These are phyloP conservation scores for Yamadazyma epiphylla DNA, from an alignment of 1,139 yeast genomes.

Conservation along the genomic window DNA sequence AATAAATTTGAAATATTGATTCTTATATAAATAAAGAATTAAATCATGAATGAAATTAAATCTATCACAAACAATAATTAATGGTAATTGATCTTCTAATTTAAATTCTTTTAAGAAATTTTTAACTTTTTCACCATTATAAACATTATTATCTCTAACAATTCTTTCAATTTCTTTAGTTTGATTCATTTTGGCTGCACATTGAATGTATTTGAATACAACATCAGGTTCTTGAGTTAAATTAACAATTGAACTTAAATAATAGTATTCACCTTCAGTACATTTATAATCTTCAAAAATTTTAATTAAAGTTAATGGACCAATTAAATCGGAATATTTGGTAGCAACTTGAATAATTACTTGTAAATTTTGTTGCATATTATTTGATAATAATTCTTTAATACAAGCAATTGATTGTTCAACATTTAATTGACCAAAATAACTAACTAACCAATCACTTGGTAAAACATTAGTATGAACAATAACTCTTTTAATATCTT, in stretches of 20 bases:
- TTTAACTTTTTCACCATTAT: constrained; percentile 96
- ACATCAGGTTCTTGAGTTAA: constrained; percentile 92
- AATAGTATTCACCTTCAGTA: constrained; percentile 90
- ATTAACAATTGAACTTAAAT: constrained; percentile 89
- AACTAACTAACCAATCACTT: constrained; percentile 88
- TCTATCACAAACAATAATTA: constrained; percentile 94
- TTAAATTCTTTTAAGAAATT: constrained; percentile 93
- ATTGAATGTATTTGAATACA: constrained; percentile 91
- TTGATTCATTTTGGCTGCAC: constrained; percentile 90
- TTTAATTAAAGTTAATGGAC: constrained; percentile 79
- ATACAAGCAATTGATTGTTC: constrained; percentile 90
- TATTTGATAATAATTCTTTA: constrained; percentile 77
- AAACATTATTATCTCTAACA: constrained; percentile 89
- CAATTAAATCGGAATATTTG: constrained; percentile 90
- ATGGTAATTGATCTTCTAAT: constrained; percentile 92
- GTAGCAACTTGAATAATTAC: constrained; percentile 96
- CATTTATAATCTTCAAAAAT: constrained; percentile 92
- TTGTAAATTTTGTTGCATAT: constrained; percentile 85
- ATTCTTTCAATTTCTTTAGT: constrained; percentile 92
- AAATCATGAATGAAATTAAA: constrained; percentile 89
- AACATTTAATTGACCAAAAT: constrained; percentile 90
- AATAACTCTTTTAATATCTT: constrained; percentile 92
- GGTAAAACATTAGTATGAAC: constrained; percentile 85
- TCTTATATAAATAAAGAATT: constrained; percentile 88
- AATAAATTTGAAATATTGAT: constrained; percentile 91